These are phyloP conservation scores for Metschnikowia anglica DNA, from an alignment of 805 yeast genomes.

Conservation along the genomic window DNA sequence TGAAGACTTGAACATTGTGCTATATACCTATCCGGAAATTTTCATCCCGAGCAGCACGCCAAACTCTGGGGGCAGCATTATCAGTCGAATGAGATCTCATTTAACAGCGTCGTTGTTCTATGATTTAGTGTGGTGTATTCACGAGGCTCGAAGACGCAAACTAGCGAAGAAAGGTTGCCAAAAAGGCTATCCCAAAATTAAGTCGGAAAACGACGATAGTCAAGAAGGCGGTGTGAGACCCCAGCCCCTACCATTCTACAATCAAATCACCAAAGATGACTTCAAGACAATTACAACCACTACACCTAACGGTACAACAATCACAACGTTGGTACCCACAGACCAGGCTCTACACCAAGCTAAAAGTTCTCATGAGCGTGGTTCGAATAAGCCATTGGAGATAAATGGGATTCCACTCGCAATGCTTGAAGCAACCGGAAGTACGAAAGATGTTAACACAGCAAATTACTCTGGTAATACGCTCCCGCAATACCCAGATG, in stretches of 20 bases:
- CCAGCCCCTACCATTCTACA: constrained; percentile 83
- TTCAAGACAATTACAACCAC: constrained; percentile 82
- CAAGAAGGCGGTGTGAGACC: constrained; percentile 35
- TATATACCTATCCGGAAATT: constrained; percentile 83
- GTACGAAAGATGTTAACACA: constrained; percentile 35
- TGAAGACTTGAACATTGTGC: constrained; percentile 83
- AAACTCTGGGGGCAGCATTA: constrained; percentile 46
- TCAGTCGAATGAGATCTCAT: constrained; percentile 87
- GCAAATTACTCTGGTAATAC: background rate
- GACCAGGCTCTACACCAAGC: constrained; percentile 70
- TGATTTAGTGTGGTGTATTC: constrained; percentile 91
- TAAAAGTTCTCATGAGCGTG: constrained; percentile 57
- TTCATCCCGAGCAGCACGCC: constrained; percentile 41
- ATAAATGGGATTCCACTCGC: constrained; percentile 69
- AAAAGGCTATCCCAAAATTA: constrained; percentile 7
- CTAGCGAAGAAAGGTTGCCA: constrained; percentile 32
- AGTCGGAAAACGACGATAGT: constrained; percentile 1
- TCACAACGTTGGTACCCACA: constrained; percentile 86
- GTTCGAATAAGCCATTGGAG: constrained; percentile 51
- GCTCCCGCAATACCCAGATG: background rate
- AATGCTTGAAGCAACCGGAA: constrained; percentile 80
- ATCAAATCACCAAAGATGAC: constrained; percentile 86
- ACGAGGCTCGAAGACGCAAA: constrained; percentile 81
- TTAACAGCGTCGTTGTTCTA: constrained; percentile 87
- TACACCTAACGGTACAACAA: constrained; percentile 89